Conservation (phyloP, 2,329 filamentous ascomycete genomes). For the Berkeleyomyces basicola region DNA sequence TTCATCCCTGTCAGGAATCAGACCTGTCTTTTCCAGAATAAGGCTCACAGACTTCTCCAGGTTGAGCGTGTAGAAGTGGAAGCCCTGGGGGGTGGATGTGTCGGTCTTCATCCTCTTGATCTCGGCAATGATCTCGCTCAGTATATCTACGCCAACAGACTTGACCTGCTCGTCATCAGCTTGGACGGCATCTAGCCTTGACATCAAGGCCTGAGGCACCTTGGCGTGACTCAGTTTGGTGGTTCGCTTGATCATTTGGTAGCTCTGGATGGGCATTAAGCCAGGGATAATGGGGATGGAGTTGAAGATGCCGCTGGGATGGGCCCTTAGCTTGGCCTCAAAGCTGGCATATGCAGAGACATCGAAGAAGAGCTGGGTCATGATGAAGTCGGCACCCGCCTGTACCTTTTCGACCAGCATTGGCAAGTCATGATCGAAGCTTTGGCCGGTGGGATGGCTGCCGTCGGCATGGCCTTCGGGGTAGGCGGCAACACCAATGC, state of each 20-base stretch:
- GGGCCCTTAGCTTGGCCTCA: slow-evolving; percentile 57
- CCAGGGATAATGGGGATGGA: slow-evolving; percentile 82
- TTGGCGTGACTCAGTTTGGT: slow-evolving; percentile 87
- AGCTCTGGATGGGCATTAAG: slow-evolving; percentile 94
- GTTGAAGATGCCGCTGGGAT: slow-evolving; percentile 74
- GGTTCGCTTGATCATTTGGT: slow-evolving; percentile 84
- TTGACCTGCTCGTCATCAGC: slow-evolving; percentile 72
- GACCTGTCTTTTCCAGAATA: slow-evolving; percentile 67
- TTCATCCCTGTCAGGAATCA: slow-evolving; percentile 45
- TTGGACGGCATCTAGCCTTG: slow-evolving; percentile 54
- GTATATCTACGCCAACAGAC: slow-evolving; percentile 60
- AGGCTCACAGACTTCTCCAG: slow-evolving; percentile 91
- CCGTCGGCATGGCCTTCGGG: slow-evolving; percentile 92
- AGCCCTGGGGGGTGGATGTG: slow-evolving; percentile 43
- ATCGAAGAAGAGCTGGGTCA: slow-evolving; percentile 97
- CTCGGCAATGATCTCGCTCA: slow-evolving; percentile 68
- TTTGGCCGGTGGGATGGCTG: slow-evolving; percentile 56
- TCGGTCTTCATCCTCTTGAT: slow-evolving; percentile 36
- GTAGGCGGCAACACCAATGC: slow-evolving; percentile 84
- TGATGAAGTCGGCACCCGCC: slow-evolving; percentile 91
- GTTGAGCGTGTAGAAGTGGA: slow-evolving; percentile 96
- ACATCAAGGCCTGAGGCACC: slow-evolving; percentile 54
- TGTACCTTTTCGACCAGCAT: slow-evolving; percentile 79
- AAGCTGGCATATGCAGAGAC: slow-evolving; percentile 66
- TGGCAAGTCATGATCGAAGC: slow-evolving; percentile 64